phyloP scores from a whole-genome alignment of 345 rosid genomes.

The Murraya koenigii region DNA sequence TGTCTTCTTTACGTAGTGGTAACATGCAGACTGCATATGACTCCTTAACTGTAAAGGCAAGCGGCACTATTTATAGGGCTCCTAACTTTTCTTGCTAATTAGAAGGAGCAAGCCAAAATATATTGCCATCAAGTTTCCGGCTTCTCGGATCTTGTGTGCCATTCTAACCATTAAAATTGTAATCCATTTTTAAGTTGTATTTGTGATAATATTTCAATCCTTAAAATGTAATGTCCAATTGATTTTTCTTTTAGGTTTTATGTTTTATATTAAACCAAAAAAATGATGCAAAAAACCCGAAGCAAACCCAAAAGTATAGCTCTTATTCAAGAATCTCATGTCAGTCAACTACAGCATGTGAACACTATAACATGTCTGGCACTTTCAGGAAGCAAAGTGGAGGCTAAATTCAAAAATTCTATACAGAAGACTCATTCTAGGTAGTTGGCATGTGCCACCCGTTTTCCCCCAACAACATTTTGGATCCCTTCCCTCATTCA shows the following conservation, averaged over 20 bases:
- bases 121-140: too few species aligned
- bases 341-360: not conserved
- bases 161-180: too few species aligned
- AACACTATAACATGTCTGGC: not conserved
- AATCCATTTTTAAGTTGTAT: too few species aligned
- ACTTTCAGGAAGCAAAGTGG: not conserved
- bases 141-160: too few species aligned
- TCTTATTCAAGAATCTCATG: not conserved
- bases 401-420: not conserved
- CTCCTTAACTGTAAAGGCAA: not conserved
- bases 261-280: too few species aligned
- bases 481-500: not conserved
- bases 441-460: not conserved
- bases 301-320: not conserved
- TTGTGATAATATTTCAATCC: too few species aligned
- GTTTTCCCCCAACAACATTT: not conserved
- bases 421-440: not conserved
- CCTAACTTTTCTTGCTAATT: not conserved
- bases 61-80: not conserved
- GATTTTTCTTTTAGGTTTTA: too few species aligned
- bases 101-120: too few species aligned
- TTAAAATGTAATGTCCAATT: too few species aligned
- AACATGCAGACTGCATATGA: not conserved
- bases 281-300: not conserved
- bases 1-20: not conserved